Conservation (phyloP, 2,329 filamentous ascomycete genomes). For the Neophaeococcomyces aloes region DNA sequence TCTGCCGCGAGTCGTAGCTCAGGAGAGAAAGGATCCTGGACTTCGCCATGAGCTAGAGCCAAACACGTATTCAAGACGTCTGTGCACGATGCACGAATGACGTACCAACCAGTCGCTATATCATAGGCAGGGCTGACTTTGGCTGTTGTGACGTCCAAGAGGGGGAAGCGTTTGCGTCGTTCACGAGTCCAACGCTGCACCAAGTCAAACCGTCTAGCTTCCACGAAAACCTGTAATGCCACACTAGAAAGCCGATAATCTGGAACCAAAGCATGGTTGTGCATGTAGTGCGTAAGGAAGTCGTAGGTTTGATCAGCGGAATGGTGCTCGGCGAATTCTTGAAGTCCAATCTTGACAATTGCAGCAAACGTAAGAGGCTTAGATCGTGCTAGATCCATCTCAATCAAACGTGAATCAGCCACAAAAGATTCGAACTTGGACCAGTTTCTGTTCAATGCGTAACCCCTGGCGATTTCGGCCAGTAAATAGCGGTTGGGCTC, state of each 20-base stretch:
- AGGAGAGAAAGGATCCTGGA: neutral
- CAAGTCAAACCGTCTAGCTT: neutral
- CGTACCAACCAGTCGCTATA: conserved; percentile 1
- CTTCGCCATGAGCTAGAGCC: conserved; percentile 1
- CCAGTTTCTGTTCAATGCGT: neutral
- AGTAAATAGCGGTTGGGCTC: neutral
- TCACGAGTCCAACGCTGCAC: conserved; percentile 4
- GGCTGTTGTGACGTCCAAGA: neutral
- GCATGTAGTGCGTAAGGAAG: conserved; percentile 3
- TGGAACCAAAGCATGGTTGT: conserved; percentile 1
- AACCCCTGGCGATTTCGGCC: conserved; percentile 2
- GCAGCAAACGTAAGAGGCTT: conserved; percentile 3
- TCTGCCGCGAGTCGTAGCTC: neutral
- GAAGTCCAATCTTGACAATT: neutral
- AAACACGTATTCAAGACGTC: conserved; percentile 2
- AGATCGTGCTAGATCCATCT: neutral
- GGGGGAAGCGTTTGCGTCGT: neutral
- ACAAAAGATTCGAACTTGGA: neutral
- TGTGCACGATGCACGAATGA: neutral
- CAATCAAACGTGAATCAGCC: neutral
- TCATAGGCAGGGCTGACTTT: neutral
- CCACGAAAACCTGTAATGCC: neutral
- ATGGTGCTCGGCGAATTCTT: neutral
- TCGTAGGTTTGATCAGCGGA: neutral
- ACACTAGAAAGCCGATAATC: neutral